Evolutionary conservation across 139 green algal genomes (phyloP).

Genomic region (Nannochloris sp.): DNA sequence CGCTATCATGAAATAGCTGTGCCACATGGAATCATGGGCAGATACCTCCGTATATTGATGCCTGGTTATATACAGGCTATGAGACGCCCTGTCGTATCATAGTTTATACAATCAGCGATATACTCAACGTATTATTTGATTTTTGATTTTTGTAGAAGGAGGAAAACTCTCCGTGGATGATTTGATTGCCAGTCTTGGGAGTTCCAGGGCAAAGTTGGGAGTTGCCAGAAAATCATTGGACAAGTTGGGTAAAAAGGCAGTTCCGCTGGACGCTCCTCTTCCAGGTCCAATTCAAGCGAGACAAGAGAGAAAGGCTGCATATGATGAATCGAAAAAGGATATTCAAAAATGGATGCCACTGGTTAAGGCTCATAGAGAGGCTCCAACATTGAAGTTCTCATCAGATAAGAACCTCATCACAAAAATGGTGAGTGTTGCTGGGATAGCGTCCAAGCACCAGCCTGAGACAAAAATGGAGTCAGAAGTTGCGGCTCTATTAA

Average conservation of each 20-base stretch:
- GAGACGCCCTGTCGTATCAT: not conserved
- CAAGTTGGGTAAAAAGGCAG: conserved; percentile 36
- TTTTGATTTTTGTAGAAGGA: conserved; percentile 16
- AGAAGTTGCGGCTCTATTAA: conserved; percentile 77
- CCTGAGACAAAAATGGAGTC: conserved; percentile 64
- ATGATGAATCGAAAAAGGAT: conserved; percentile 70
- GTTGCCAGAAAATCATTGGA: conserved; percentile 54
- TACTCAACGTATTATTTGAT: not conserved
- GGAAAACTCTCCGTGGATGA: conserved; percentile 58
- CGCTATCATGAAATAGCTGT: not conserved
- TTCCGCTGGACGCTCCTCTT: conserved; percentile 47
- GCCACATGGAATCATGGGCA: conserved; percentile 19
- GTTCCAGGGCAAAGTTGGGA: conserved; percentile 30
- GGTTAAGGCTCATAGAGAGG: conserved; percentile 90
- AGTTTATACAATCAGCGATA: not conserved
- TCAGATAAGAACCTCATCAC: conserved; percentile 23
- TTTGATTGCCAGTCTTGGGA: conserved; percentile 50
- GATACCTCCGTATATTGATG: conserved; percentile 25
- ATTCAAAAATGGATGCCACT: conserved; percentile 82
- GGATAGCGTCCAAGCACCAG: conserved; percentile 53
- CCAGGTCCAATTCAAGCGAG: conserved; percentile 51
- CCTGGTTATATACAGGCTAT: not conserved
- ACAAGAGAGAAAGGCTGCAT: conserved; percentile 74
- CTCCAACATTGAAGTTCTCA: conserved; percentile 72
- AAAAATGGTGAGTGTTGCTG: conserved; percentile 38